These are phyloP conservation scores for Yarrowia divulgata DNA, from an alignment of 805 yeast genomes.

Conservation along the genomic window DNA sequence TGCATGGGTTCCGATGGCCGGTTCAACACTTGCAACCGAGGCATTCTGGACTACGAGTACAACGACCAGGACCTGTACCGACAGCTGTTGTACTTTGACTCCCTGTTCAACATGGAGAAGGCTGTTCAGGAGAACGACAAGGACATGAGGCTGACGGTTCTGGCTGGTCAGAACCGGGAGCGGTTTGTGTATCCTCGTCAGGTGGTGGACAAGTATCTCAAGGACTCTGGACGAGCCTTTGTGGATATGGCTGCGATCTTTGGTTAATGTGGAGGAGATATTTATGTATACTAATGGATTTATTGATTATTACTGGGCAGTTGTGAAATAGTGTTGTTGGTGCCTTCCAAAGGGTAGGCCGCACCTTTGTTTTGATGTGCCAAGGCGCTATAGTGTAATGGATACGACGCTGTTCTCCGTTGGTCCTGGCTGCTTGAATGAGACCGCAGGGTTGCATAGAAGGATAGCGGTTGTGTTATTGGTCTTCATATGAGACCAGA, in stretches of 20 bases:
- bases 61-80: slow-evolving; percentile 82
- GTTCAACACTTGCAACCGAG: slow-evolving; percentile 69
- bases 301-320: background rate
- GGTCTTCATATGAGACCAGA: too few species aligned
- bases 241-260: slow-evolving; percentile 87
- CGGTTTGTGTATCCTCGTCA: slow-evolving; percentile 61
- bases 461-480: too few species aligned
- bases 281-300: slow-evolving; percentile 34
- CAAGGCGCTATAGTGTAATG: too few species aligned
- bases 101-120: slow-evolving; percentile 82
- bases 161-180: slow-evolving; percentile 79
- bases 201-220: slow-evolving; percentile 74
- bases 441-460: too few species aligned
- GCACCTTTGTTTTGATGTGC: too few species aligned
- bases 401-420: too few species aligned
- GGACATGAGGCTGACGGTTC: slow-evolving; percentile 51
- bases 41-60: slow-evolving; percentile 79
- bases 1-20: slow-evolving; percentile 73
- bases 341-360: too few species aligned
- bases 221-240: slow-evolving; percentile 85
- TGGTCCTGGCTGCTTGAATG: too few species aligned
- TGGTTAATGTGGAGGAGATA: slow-evolving; percentile 41
- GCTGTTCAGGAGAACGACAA: slow-evolving; percentile 58
- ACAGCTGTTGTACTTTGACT: slow-evolving; percentile 79
- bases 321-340: background rate